phyloP scores from a whole-genome alignment of 768 basidiomycete genomes.

The Grammothele lineata region DNA sequence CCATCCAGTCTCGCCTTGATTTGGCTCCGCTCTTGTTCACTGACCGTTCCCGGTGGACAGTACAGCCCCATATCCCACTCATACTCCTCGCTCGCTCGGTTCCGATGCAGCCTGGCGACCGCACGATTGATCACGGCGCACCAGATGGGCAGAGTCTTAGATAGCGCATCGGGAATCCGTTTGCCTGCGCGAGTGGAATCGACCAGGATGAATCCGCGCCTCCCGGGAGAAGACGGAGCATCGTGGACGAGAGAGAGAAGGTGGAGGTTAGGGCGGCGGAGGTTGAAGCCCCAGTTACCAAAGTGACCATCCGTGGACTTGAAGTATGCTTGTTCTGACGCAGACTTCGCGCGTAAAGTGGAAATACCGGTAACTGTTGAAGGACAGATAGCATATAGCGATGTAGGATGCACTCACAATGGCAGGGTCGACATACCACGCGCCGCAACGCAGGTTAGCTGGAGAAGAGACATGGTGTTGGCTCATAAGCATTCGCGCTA shows the following conservation, averaged over 20 bases:
- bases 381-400: constrained; percentile 2
- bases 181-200: constrained; percentile 94
- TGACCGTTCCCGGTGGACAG: constrained; percentile 66
- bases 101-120: constrained; percentile 22
- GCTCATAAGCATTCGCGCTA: not conserved
- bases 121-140: constrained; percentile 83
- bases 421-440: constrained; percentile 83
- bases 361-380: no score
- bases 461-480: constrained; percentile 2
- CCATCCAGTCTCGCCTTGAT: constrained; percentile 60
- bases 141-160: constrained; percentile 88
- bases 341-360: constrained; percentile 17
- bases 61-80: constrained; percentile 60
- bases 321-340: constrained; percentile 64
- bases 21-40: constrained; percentile 73
- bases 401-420: constrained; percentile 37
- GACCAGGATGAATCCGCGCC: constrained; percentile 60
- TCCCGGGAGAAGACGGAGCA: not conserved
- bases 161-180: constrained; percentile 89
- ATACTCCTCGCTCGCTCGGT: not conserved
- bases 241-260: constrained; percentile 52
- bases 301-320: constrained; percentile 91
- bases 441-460: constrained; percentile 93
- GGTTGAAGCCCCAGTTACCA: constrained; percentile 80
- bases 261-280: constrained; percentile 81